Evolutionary conservation across 352 stramenopile species (phyloP).

Genomic region (Pythium rhizo-oryzae): DNA sequence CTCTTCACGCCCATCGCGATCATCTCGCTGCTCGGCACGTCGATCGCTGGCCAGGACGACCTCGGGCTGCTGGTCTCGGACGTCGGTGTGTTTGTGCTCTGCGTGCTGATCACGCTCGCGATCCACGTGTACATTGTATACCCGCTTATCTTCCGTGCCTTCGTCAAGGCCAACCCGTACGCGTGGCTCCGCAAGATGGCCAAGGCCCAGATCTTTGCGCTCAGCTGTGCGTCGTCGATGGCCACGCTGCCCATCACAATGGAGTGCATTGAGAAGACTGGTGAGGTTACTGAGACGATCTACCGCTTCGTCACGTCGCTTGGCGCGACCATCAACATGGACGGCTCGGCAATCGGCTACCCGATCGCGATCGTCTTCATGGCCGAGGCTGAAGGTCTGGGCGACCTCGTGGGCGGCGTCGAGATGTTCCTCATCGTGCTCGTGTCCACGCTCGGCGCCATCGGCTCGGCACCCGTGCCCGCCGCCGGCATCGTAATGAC

Average conservation of each 20-base stretch:
- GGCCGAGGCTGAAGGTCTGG: conserved; percentile 30
- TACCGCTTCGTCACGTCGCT: conserved; percentile 38
- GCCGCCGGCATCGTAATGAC: conserved; percentile 39
- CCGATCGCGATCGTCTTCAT: conserved; percentile 45
- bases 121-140: conserved; percentile 34
- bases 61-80: conserved; percentile 30
- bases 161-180: conserved; percentile 35
- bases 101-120: conserved; percentile 8
- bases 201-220: conserved; percentile 40
- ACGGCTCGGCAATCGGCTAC: conserved; percentile 34
- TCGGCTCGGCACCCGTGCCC: conserved; percentile 39
- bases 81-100: conserved; percentile 34
- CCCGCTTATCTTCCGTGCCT: conserved; percentile 25
- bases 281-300: conserved; percentile 27
- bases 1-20: conserved; percentile 35
- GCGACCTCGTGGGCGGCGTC: conserved; percentile 28
- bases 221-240: conserved; percentile 45
- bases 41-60: conserved; percentile 26
- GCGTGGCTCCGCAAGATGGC: conserved; percentile 36
- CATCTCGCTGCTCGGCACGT: conserved; percentile 31
- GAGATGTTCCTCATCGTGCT: conserved; percentile 38
- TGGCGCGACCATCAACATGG: conserved; percentile 37
- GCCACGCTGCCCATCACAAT: conserved; percentile 46
- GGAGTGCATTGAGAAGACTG: conserved; percentile 36
- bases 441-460: conserved; percentile 32